Base-by-base conservation (phyloP, 306 rosid genomes). In the Phaseolus lunatus region DNA sequence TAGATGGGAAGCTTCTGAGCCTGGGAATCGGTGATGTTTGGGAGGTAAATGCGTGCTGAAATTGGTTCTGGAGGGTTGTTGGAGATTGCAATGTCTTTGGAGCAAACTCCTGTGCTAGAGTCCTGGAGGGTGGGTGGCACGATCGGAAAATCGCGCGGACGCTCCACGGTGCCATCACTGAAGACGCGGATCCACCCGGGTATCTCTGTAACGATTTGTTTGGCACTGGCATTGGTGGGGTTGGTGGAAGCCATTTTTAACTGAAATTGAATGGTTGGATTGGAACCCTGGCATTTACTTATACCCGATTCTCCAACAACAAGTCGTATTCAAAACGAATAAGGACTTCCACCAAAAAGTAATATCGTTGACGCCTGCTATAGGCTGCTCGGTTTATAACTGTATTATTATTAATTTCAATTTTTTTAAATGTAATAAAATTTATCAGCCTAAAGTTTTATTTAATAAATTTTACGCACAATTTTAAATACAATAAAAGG, bases 51-150 rank as follows among this genome's bases (percentile, higher is more conserved):
- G 14, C 48, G 48, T 8, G 48, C 87, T 0, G 77, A 64, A 64
- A 85, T 68, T 26, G 58, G 26, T 2, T 52, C 8, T 2, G 71
- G 29, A 3, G 88, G 86, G 68, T 72, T 54, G 0, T 62, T 5
- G 14, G 85, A 78, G 64, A 85, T 83, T 31, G 73, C 19, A n/a
- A 81, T 61, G 37, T 84, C 86, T 52, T 85, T 84, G 3, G 88
- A 88, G 2, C 85, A 83, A 6, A 85, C 80, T 20, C 83, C 83
- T 2, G 76, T 33, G 47, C 9, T 18, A 3, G 48, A 72, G 15
- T 79, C 86, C 5, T 84, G 5, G 2, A 67, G 67, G 20, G 67
- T 62, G 2, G 88, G 78, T 18, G 82, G 82, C 7, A 81, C 85
- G 18, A 37, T 19, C 2, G 78, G 66, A 54, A 77, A 35, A 2